Evolutionary conservation across 164 flowering plant species (phyloP).

Genomic region (Nelumbo lutea): DNA sequence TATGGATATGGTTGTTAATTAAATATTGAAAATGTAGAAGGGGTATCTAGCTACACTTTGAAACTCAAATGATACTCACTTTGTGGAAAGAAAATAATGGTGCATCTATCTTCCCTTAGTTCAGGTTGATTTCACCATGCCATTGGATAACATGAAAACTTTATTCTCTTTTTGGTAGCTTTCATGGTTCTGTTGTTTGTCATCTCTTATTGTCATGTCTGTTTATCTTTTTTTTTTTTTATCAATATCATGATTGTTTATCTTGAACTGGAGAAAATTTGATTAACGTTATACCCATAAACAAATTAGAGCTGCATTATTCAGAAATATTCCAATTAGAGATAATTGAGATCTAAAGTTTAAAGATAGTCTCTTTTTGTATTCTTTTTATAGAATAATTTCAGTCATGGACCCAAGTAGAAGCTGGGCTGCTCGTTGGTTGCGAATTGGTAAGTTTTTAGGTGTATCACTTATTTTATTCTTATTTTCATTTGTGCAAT

Average conservation of each 20-base stretch:
- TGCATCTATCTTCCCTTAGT: not conserved
- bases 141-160: not conserved
- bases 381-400: conserved; percentile 52
- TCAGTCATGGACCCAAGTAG: conserved; percentile 89
- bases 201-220: not conserved
- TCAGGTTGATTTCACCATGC: not conserved
- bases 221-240: too few species aligned
- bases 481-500: not conserved
- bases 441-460: conserved; percentile 64
- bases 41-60: not conserved
- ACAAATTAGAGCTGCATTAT: not conserved
- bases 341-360: not conserved
- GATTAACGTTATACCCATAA: not conserved
- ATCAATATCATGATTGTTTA: too few species aligned
- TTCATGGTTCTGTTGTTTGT: not conserved
- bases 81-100: not conserved
- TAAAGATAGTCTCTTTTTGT: not conserved
- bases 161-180: not conserved
- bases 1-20: too few species aligned
- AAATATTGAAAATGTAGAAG: not conserved
- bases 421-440: conserved; percentile 99
- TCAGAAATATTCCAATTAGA: not conserved
- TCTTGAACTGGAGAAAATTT: not conserved
- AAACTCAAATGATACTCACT: not conserved
- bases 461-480: not conserved